A percentile compares a stretch with the other conserved stretches of the same genome.
These are phyloP conservation scores for Yarrowia sp. DNA, from an alignment of 805 yeast species.

Conservation along the genomic window DNA sequence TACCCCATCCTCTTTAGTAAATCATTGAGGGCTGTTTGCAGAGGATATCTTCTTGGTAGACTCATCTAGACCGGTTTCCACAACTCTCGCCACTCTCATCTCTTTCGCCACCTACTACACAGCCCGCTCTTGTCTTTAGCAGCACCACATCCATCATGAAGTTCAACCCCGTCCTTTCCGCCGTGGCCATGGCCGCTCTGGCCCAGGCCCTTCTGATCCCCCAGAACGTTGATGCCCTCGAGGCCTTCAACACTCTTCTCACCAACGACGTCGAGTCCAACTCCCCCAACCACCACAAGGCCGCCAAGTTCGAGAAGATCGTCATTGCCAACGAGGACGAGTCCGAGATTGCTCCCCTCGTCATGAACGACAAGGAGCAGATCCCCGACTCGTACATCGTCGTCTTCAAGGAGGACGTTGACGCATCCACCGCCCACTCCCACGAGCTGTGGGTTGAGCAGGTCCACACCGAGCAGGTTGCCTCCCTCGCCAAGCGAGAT, in stretches of 20 bases:
- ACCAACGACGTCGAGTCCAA: conserved; percentile 28
- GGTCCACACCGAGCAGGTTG: conserved; percentile 35
- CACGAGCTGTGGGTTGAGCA: conserved; percentile 67
- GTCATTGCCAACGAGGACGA: conserved; percentile 31
- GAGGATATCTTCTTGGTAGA: conserved; percentile 19
- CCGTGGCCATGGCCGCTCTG: conserved; percentile 38
- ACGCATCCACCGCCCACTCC: conserved; percentile 53
- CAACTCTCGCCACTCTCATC: neutral
- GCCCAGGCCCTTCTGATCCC: conserved; percentile 66
- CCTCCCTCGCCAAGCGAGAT: conserved; percentile 43
- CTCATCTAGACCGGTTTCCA: conserved; percentile 2
- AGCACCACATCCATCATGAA: conserved; percentile 30
- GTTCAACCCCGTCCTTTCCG: conserved; percentile 30
- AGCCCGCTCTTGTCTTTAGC: conserved; percentile 14
- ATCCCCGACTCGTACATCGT: conserved; percentile 59
- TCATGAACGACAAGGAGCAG: conserved; percentile 42
- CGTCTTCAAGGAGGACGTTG: conserved; percentile 68
- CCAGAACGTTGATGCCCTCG: conserved; percentile 44
- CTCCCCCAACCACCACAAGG: conserved; percentile 30
- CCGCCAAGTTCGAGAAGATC: conserved; percentile 26
- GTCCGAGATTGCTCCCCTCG: conserved; percentile 45
- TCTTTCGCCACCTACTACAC: conserved; percentile 8
- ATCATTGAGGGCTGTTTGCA: conserved; percentile 18
- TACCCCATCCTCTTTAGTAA: conserved; percentile 1
- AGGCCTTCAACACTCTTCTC: conserved; percentile 37